phyloP scores from a whole-genome alignment of 1,139 yeast genomes.

The Blastobotrys proliferans region DNA sequence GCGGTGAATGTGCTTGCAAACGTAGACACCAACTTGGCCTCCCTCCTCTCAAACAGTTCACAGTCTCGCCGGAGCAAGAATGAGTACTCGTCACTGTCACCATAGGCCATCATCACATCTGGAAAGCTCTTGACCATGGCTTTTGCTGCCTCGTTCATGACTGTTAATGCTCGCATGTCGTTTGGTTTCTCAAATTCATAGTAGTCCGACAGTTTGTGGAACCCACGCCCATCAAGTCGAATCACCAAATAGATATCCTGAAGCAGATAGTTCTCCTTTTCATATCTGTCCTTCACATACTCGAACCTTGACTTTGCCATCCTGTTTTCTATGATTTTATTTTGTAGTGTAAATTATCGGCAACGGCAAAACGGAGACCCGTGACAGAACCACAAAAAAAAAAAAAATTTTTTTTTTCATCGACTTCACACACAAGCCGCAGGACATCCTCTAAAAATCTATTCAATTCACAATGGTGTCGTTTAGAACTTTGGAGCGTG shows the following conservation, averaged over 20 bases:
- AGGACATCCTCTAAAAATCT: neutral
- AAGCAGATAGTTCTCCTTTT: constrained; percentile 63
- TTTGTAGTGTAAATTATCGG: neutral
- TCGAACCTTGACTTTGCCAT: constrained; percentile 72
- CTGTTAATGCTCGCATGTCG: constrained; percentile 65
- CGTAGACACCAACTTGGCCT: constrained; percentile 70
- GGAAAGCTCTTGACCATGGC: constrained; percentile 59
- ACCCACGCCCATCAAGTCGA: constrained; percentile 91
- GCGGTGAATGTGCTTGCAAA: constrained; percentile 82
- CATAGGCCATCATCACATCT: constrained; percentile 79
- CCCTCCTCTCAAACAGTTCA: constrained; percentile 73
- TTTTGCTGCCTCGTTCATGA: constrained; percentile 80
- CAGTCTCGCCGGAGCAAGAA: constrained; percentile 65
- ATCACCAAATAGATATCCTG: constrained; percentile 81
- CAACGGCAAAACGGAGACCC: neutral
- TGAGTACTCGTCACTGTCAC: constrained; percentile 94
- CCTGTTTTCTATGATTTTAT: neutral
- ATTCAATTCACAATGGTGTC: constrained; percentile 31
- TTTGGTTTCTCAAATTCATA: constrained; percentile 85
- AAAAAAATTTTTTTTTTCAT: neutral
- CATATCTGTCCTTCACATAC: constrained; percentile 75
- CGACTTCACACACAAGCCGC: too few relatives aligned
- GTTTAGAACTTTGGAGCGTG: constrained; percentile 87
- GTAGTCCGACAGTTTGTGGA: constrained; percentile 69
- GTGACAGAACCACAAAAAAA: neutral